These are phyloP conservation scores for Moricandia arvensis DNA, from an alignment of 345 rosid species.

Conservation along the genomic window DNA sequence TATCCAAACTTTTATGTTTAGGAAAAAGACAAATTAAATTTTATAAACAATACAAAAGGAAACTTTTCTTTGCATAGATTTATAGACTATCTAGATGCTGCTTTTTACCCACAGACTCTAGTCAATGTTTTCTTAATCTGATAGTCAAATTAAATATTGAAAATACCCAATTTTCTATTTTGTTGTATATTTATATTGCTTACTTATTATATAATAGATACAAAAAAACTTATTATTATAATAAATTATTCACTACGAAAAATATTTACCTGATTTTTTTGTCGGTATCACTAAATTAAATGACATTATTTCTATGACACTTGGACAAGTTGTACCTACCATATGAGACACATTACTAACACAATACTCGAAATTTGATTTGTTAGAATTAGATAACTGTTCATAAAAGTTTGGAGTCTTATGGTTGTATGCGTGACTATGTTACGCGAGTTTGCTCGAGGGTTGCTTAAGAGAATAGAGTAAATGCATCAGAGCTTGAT, in stretches of 20 bases:
- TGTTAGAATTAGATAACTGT: constrained; percentile 3
- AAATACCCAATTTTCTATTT: neutral
- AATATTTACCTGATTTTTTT: neutral
- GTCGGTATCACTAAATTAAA: neutral
- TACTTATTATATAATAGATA: no score
- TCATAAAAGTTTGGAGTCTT: no score
- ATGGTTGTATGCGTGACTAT: constrained; percentile 50
- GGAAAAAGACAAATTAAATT: neutral
- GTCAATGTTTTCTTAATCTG: neutral
- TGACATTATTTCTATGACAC: neutral
- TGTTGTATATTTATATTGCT: neutral
- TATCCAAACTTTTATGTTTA: neutral
- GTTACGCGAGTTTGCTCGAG: constrained; percentile 38
- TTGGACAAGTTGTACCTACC: neutral
- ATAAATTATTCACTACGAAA: no score
- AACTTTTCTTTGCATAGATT: constrained; percentile 4
- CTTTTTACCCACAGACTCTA: neutral
- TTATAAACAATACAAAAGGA: constrained; percentile 17
- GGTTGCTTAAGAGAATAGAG: constrained; percentile 65
- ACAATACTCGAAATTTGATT: neutral
- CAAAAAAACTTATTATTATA: no score
- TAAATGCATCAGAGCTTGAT: constrained; percentile 39
- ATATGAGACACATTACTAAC: neutral
- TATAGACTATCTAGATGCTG: neutral
- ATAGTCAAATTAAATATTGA: neutral